Evolutionary conservation across 1,284 basidiomycete genomes (phyloP), one percentile per base, ranked within the genome.

Genomic region (Ceratobasidium theobromae): DNA sequence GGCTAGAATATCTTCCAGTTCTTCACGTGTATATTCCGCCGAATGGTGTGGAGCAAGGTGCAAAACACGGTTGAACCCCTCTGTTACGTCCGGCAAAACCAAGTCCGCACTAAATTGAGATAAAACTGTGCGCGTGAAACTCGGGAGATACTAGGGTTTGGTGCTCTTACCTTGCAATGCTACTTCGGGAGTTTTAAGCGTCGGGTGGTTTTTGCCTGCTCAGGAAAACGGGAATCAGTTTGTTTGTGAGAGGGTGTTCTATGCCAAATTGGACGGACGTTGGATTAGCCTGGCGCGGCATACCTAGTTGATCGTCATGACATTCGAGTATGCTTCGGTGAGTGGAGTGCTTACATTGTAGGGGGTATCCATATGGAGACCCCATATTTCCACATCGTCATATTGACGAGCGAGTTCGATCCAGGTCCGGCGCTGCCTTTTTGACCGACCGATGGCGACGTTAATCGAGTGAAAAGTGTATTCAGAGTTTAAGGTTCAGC

Each of bases 31-130:
- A 30, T 40, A 64, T 23, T 51, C 60, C 5, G 48, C 32, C 3
- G 46, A 52, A 25, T 52, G 53, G 25, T 58, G 27, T 12, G 68
- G 66, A 6, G 68, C 30, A 12, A 70, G 49, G 8, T 16, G 41
- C 25, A 69, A 58, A 12, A 71, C 58, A 16, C 68, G 33, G 43
- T 71, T 69, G 46, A 71, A 71, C 2, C 69, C 70, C 51, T 71
- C 70, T 1, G 54, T 54, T n/a, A 35, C 18, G 32, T 49, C 35
- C 3, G 68, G 67, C 5, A 49, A 43, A 12, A 48, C 40, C 25
- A 68, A 69, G n/a, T 58, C 52, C 16, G 14, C 14, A 6, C 41
- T 28, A 43, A 71, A 71, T 14, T 52, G 55, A 18, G 66, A 53
- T 1, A 71, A 60, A 9, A 71, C 69, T 70, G 25, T 11, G 28